A percentile compares a stretch with the other conserved stretches of the same genome.
These are phyloP conservation scores for Cupressus sempervirens DNA, from an alignment of 75 land plant genomes.

Conservation along the genomic window DNA sequence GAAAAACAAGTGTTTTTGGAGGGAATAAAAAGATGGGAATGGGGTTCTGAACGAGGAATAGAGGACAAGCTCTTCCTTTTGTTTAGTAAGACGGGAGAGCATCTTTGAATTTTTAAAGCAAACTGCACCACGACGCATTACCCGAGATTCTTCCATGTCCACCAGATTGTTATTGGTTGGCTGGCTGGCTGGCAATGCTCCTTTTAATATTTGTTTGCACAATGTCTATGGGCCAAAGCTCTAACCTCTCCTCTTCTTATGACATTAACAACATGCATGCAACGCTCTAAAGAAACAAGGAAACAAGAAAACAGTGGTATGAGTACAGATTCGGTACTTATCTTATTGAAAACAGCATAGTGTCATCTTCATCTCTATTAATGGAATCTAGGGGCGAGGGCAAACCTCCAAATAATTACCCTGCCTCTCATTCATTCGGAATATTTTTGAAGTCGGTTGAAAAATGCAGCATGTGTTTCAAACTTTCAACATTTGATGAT, in stretches of 20 bases:
- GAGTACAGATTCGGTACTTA: too few species aligned
- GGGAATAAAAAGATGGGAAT: not conserved
- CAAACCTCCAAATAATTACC: too few species aligned
- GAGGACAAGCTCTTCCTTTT: not conserved
- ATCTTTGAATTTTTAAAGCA: not conserved
- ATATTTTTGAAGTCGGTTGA: too few species aligned
- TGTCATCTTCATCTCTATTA: too few species aligned
- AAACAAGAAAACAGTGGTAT: too few species aligned
- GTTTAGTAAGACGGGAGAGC: not conserved
- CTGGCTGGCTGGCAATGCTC: not conserved
- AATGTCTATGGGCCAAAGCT: not conserved
- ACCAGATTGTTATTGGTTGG: not conserved
- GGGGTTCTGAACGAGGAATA: slow-evolving; percentile 1
- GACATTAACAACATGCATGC: too few species aligned
- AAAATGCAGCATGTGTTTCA: too few species aligned
- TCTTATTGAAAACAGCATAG: too few species aligned
- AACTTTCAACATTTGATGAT: too few species aligned
- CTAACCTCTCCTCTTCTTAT: not conserved
- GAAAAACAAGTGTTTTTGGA: not conserved
- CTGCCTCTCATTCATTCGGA: too few species aligned
- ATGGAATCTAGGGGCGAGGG: too few species aligned
- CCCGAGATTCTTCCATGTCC: not conserved
- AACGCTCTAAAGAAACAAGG: too few species aligned
- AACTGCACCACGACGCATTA: not conserved
- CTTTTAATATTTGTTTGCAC: not conserved